Evolutionary conservation across 345 rosid genomes (phyloP).

Genomic region (Brassica napus): DNA sequence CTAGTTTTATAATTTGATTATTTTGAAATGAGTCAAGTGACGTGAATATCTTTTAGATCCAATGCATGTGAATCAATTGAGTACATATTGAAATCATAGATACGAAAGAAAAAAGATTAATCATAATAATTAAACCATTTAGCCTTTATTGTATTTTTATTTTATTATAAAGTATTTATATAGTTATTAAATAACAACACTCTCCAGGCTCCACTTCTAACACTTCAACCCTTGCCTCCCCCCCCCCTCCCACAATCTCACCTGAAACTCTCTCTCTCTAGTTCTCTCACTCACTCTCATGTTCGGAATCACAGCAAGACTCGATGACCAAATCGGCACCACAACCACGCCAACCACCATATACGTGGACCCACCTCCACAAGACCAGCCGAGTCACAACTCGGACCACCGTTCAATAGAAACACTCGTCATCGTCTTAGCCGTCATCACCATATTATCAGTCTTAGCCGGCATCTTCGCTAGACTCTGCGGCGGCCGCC

Average conservation of each 20-base stretch:
- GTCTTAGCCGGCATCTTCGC: constrained; percentile 78
- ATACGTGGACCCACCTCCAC: constrained; percentile 36
- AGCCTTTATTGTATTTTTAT: background rate
- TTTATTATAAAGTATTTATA: constrained; percentile 17
- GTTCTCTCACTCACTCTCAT: constrained; percentile 10
- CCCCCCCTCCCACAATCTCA: constrained; percentile 24
- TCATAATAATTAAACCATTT: background rate
- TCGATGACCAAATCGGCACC: constrained; percentile 36
- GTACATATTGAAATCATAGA: background rate
- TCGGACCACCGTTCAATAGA: constrained; percentile 61
- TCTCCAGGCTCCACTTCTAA: constrained; percentile 5
- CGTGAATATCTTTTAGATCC: background rate
- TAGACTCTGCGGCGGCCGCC: constrained; percentile 74
- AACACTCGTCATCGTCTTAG: constrained; percentile 77
- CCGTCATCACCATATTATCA: constrained; percentile 69
- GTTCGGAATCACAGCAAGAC: constrained; percentile 28
- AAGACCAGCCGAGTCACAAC: constrained; percentile 34
- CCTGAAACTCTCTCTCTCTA: constrained; percentile 28
- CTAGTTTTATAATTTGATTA: background rate
- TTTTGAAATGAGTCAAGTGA: background rate
- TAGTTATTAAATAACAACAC: constrained; percentile 7
- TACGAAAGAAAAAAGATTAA: background rate
- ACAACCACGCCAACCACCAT: constrained; percentile 43
- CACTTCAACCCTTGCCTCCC: constrained; percentile 10
- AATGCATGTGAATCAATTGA: background rate